These are phyloP conservation scores for Ogataea ramenticola DNA, from an alignment of 805 yeast genomes.

Conservation along the genomic window DNA sequence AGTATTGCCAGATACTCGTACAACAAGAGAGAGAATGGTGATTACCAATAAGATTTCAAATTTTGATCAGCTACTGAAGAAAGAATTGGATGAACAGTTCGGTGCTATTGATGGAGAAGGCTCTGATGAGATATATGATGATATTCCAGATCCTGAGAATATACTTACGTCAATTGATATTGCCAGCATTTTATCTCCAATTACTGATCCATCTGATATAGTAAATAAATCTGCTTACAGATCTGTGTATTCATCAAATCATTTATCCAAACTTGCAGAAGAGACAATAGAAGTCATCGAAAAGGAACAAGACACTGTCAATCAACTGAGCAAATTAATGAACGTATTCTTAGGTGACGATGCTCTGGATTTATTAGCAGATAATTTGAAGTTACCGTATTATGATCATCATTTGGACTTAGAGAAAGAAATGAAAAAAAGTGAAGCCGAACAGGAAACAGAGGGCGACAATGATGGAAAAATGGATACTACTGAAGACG, in stretches of 20 bases:
- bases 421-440: constrained; percentile 15
- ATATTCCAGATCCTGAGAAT: constrained; percentile 26
- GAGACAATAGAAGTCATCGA: constrained; percentile 76
- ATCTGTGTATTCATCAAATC: constrained; percentile 52
- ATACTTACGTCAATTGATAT: constrained; percentile 45
- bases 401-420: constrained; percentile 58
- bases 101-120: constrained; percentile 16
- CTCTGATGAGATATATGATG: constrained; percentile 10
- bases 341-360: constrained; percentile 85
- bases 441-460: constrained; percentile 1
- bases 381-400: constrained; percentile 54
- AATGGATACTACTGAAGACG: constrained; percentile 17
- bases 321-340: constrained; percentile 61
- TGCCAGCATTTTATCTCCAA: constrained; percentile 63
- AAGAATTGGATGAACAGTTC: constrained; percentile 22
- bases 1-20: constrained; percentile 10
- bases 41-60: constrained; percentile 17
- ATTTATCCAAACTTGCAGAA: constrained; percentile 54
- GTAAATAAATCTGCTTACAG: constrained; percentile 63
- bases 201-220: constrained; percentile 74
- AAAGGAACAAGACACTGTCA: constrained; percentile 73
- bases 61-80: constrained; percentile 17
- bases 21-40: constrained; percentile 15
- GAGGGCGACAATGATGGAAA: constrained; percentile 4
- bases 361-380: constrained; percentile 58